Base-by-base conservation (phyloP, 2,329 filamentous ascomycete genomes). In the Trichoderma atrobrunneum region DNA sequence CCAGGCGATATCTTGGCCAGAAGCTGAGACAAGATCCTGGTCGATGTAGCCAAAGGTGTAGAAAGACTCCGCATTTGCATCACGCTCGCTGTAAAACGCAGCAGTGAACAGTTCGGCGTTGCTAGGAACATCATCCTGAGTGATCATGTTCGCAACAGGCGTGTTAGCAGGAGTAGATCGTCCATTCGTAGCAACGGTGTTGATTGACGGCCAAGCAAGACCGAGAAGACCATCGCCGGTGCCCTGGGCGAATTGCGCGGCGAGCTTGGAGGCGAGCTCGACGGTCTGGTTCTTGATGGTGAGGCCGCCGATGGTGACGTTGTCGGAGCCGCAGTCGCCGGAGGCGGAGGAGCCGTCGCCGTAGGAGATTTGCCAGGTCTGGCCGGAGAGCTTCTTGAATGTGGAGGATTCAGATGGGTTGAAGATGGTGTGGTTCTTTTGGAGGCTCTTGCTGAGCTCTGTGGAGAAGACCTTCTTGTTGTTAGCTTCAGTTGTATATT, bases 1-100 rank as follows among this genome's bases (percentile, higher is more conserved):
- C 78, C 89, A 93, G 24, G 85, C 81, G 76, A 95, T 86, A 3
- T 85, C 77, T 34, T 92, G 92, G 3, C 80, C 84, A 79, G 91
- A 92, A 76, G 92, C 89, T 69, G 82, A 82, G 36, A 69, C 56
- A 5, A 69, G 65, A 83, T 88, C 90, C 1, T 76, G 78, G 78
- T 95, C 91, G 77, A 95, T 90, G 75, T 81, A 86, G 73, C 93
- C 93, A 76, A 95, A 95, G 76, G 93, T 90, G 81, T 93, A 95
- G 48, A 68, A 76, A 62, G 72, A 79, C 78, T 71, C 79, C 81
- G 70, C 72, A 84, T 88, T 59, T 83, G 84, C 70, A 82, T 79
- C 79, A 28, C 82, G 76, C 64, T 82, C 80, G 48, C 78, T 80
- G 0, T 79, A 79, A 36, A 82, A 82, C 0, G 81, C 69, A 2